phyloP scores from a whole-genome alignment of 495 filamentous ascomycete species.

The Penicillium egyptiacum region DNA sequence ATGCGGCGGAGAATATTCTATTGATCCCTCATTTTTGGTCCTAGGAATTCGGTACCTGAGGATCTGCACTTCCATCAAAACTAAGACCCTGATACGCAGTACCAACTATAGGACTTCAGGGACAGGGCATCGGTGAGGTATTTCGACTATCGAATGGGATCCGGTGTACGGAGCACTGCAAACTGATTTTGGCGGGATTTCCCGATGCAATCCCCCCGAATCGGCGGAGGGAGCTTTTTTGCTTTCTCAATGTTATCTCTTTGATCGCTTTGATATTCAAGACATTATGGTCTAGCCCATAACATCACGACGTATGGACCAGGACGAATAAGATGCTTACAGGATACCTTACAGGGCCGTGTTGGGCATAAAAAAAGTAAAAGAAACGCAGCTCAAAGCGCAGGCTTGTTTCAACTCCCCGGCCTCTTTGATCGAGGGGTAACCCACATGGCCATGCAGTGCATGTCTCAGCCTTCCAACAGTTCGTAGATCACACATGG shows the following conservation, averaged over 20 bases:
- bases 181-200: not conserved
- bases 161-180: not conserved
- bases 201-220: not conserved
- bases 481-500: constrained; percentile 1
- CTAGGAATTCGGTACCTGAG: not conserved
- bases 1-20: not conserved
- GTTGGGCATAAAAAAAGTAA: not conserved
- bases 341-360: constrained; percentile 11
- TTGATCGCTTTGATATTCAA: not conserved
- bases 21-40: constrained; percentile 3
- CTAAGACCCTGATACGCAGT: not conserved
- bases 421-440: constrained; percentile 1
- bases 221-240: not conserved
- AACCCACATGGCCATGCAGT: constrained; percentile 6
- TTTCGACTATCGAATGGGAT: not conserved
- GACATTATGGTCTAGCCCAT: not conserved
- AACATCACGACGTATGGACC: not conserved
- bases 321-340: constrained; percentile 9
- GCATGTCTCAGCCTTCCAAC: not conserved
- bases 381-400: constrained; percentile 9
- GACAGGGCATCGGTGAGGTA: not conserved
- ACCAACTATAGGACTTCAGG: not conserved
- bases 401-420: not conserved
- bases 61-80: not conserved
- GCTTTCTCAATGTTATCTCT: not conserved